A percentile compares a stretch with the other conserved stretches of the same genome.
Conservation (phyloP, 192 early-diverging fungal species). For the Linnemannia zychae region DNA sequence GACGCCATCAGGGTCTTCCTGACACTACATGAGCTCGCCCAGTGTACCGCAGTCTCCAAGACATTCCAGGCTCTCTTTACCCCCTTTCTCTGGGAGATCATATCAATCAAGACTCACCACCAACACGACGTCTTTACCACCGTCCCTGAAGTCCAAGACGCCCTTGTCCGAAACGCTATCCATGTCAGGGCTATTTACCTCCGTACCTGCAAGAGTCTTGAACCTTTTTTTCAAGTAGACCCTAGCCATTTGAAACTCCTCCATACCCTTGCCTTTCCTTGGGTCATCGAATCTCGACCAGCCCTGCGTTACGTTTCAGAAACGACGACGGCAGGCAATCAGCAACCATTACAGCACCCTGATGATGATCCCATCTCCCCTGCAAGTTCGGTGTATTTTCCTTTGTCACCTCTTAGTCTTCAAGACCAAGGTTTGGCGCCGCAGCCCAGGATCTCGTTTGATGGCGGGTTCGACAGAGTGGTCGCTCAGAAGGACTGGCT, state of each 20-base stretch:
- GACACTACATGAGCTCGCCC: background rate
- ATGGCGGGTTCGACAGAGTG: background rate
- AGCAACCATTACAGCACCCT: background rate
- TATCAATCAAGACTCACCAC: constrained; percentile 11
- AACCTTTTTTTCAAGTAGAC: constrained; percentile 8
- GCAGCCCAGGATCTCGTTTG: background rate
- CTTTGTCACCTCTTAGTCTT: background rate
- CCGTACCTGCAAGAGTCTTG: constrained; percentile 16
- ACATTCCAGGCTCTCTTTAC: background rate
- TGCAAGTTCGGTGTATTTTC: background rate
- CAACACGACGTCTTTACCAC: constrained; percentile 24
- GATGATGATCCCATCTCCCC: background rate
- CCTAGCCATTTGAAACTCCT: background rate
- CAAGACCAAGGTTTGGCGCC: background rate
- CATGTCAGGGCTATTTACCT: background rate
- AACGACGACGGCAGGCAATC: background rate
- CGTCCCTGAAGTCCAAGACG: constrained; percentile 8
- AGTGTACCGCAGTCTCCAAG: constrained; percentile 3
- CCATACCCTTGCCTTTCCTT: constrained; percentile 10
- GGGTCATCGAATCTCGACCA: background rate
- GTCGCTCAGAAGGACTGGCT: background rate
- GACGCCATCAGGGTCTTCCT: background rate
- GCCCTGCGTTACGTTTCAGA: no score
- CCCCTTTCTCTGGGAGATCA: constrained; percentile 14
- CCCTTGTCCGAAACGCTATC: background rate